phyloP scores from a whole-genome alignment of 75 land plant species.

The Selaginella tamariscina region DNA sequence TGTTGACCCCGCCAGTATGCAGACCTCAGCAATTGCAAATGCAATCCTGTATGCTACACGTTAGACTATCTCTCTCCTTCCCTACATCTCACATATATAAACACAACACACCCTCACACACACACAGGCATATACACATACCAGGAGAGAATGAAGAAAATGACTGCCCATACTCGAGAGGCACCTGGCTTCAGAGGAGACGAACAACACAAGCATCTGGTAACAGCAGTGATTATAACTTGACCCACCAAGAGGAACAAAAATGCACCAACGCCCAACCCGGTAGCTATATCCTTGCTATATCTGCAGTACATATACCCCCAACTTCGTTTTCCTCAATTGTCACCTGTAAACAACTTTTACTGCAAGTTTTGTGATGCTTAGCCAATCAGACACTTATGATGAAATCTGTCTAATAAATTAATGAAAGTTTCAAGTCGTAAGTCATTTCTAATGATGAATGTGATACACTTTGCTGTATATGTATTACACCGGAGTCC shows the following conservation, averaged over 20 bases:
- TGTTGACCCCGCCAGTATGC: background rate
- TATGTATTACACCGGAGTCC: too few species aligned
- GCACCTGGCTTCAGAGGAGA: background rate
- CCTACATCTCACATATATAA: too few species aligned
- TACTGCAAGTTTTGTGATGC: too few species aligned
- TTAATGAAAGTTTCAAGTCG: too few species aligned
- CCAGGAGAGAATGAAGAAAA: background rate
- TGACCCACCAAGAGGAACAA: background rate
- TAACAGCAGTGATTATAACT: background rate
- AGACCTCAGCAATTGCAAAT: background rate
- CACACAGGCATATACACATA: background rate
- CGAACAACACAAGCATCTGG: constrained; percentile 4
- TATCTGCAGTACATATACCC: background rate
- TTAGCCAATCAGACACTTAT: too few species aligned
- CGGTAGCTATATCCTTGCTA: constrained; percentile 4
- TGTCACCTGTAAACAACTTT: constrained; percentile 7
- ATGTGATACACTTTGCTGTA: too few species aligned
- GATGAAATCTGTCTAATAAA: too few species aligned
- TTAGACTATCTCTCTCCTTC: too few species aligned
- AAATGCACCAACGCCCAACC: constrained; percentile 5
- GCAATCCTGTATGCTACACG: background rate
- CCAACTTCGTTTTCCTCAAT: background rate
- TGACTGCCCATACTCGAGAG: background rate
- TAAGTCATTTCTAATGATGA: too few species aligned
- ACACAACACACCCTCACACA: background rate